phyloP scores from a whole-genome alignment of 495 filamentous ascomycete species.

The Aspergillus conjunctus region DNA sequence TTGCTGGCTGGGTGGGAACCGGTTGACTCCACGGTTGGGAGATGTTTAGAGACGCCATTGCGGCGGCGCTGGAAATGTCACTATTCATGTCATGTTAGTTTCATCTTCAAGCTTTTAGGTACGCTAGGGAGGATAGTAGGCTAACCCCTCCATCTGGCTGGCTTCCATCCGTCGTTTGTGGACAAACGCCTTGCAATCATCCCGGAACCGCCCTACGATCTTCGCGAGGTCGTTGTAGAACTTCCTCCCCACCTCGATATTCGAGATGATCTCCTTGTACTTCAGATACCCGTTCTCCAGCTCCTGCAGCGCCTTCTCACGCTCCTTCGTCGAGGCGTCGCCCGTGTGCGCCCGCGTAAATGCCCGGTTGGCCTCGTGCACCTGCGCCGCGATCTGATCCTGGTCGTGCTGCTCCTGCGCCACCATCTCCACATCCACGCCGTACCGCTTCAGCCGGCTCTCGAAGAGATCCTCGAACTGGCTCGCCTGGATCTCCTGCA shows the following conservation, averaged over 20 bases:
- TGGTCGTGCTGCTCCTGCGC: conserved; percentile 75
- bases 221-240: conserved; percentile 96
- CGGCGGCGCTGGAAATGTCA: conserved; percentile 59
- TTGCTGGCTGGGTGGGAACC: conserved; percentile 3
- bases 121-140: background rate
- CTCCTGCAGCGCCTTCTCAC: conserved; percentile 83
- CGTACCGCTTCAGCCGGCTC: conserved; percentile 75
- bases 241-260: conserved; percentile 85
- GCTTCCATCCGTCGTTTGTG: conserved; percentile 81
- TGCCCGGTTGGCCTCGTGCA: conserved; percentile 73
- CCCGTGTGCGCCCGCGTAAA: conserved; percentile 72
- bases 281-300: conserved; percentile 92
- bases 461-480: conserved; percentile 94
- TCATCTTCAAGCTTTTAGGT: too few species aligned
- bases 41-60: conserved; percentile 63
- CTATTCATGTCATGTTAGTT: conserved; percentile 34
- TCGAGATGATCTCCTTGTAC: conserved; percentile 91
- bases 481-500: conserved; percentile 77
- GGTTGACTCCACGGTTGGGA: conserved; percentile 26
- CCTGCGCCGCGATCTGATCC: conserved; percentile 64
- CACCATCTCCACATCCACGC: conserved; percentile 69
- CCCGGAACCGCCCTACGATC: conserved; percentile 76
- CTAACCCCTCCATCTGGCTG: conserved; percentile 63
- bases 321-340: conserved; percentile 71
- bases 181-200: conserved; percentile 76